Evolutionary conservation across 306 rosid genomes (phyloP).

Genomic region (Adenanthera pavonina): DNA sequence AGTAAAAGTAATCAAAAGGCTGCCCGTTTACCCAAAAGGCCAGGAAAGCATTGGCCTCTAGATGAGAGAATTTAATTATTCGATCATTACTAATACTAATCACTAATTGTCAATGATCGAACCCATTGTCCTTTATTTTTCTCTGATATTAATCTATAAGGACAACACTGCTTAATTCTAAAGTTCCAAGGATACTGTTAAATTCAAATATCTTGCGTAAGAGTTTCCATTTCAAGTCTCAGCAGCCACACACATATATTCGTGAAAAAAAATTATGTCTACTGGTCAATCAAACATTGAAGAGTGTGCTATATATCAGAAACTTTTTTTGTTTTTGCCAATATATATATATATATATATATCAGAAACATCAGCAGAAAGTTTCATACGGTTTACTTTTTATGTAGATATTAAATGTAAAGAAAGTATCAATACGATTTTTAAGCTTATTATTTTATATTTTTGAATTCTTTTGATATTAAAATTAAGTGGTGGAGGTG

Average conservation of each 20-base stretch:
- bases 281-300: background rate
- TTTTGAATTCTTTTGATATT: background rate
- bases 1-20: background rate
- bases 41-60: background rate
- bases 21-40: background rate
- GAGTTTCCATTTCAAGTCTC: background rate
- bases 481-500: background rate
- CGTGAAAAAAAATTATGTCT: no score
- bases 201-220: background rate
- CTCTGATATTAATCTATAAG: background rate
- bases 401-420: background rate
- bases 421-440: background rate
- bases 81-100: background rate
- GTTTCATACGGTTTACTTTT: no score
- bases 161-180: background rate
- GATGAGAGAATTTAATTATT: background rate
- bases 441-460: background rate
- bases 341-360: no score
- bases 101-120: background rate
- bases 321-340: no score
- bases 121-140: background rate
- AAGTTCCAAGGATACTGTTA: background rate
- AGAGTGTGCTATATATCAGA: no score
- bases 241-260: background rate
- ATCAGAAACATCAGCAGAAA: no score